Conservation (phyloP, 2,329 filamentous ascomycete species). For the Cladosporium oxysporum region DNA sequence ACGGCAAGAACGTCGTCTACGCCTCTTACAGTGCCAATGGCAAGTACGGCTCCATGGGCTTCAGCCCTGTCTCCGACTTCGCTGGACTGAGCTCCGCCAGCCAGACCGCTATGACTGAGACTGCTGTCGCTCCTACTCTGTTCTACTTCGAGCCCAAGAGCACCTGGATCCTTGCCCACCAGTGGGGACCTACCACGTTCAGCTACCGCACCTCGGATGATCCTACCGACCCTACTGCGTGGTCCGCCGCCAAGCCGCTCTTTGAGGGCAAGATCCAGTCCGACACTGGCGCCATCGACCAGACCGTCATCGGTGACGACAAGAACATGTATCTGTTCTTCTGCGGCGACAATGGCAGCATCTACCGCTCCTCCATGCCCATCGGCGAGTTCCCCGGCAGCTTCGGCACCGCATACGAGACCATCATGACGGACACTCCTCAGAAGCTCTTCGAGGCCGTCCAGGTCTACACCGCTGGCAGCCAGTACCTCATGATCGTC, state of each 20-base stretch:
- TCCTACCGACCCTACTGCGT: slow-evolving; percentile 59
- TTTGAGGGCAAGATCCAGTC: slow-evolving; percentile 58
- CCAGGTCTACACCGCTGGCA: slow-evolving; percentile 64
- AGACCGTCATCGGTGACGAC: slow-evolving; percentile 63
- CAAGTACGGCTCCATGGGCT: slow-evolving; percentile 61
- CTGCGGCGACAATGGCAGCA: slow-evolving; percentile 65
- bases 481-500: slow-evolving; percentile 67
- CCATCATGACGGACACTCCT: slow-evolving; percentile 55
- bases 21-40: slow-evolving; percentile 49
- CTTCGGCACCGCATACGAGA: slow-evolving; percentile 56
- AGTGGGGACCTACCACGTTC: slow-evolving; percentile 64
- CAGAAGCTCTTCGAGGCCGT: slow-evolving; percentile 67
- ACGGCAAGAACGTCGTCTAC: slow-evolving; percentile 63
- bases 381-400: slow-evolving; percentile 62
- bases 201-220: slow-evolving; percentile 61
- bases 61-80: slow-evolving; percentile 58
- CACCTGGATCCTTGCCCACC: slow-evolving; percentile 66
- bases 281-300: slow-evolving; percentile 61
- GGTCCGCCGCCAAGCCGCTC: slow-evolving; percentile 56
- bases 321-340: slow-evolving; percentile 69
- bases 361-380: slow-evolving; percentile 66
- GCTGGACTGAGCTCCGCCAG: slow-evolving; percentile 51
- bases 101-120: slow-evolving; percentile 54
- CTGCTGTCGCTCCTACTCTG: slow-evolving; percentile 60
- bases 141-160: slow-evolving; percentile 64